These are phyloP conservation scores for Cercospora sojina DNA, from an alignment of 2,329 filamentous ascomycete species.

Conservation along the genomic window DNA sequence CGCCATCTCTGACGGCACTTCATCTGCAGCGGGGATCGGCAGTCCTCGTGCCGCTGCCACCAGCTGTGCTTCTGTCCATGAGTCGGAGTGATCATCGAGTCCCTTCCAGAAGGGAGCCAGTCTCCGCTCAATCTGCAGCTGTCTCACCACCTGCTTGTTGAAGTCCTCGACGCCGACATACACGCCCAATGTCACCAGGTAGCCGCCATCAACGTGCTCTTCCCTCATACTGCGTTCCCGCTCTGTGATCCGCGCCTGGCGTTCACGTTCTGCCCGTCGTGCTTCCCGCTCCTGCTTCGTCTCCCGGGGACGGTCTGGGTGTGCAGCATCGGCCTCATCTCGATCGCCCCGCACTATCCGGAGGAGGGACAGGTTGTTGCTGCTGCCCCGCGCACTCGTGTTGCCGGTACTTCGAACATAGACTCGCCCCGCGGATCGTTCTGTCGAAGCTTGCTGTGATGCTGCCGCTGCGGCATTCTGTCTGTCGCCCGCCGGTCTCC, in stretches of 20 bases:
- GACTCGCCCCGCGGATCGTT: conserved; percentile 37
- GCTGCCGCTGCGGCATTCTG: conserved; percentile 33
- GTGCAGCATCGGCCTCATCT: conserved; percentile 48
- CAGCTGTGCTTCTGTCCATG: conserved; percentile 94
- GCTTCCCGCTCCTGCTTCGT: conserved; percentile 91
- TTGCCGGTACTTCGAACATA: conserved; percentile 49
- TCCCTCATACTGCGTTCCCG: conserved; percentile 86
- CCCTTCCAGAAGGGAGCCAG: conserved; percentile 95
- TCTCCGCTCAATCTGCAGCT: conserved; percentile 91
- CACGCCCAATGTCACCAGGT: conserved; percentile 86
- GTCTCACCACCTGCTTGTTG: conserved; percentile 81
- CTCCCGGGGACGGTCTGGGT: conserved; percentile 66
- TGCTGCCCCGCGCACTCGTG: conserved; percentile 48
- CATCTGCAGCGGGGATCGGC: conserved; percentile 78
- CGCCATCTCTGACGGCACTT: conserved; percentile 70
- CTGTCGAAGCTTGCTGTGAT: conserved; percentile 27
- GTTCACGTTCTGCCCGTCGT: conserved; percentile 78
- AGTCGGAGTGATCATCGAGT: conserved; percentile 80
- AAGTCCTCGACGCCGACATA: conserved; percentile 94
- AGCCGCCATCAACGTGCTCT: conserved; percentile 92
- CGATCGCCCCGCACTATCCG: conserved; percentile 51
- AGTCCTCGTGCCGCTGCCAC: conserved; percentile 83
- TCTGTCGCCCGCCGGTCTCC: conserved; percentile 38
- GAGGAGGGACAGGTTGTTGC: conserved; percentile 59
- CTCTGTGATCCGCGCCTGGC: conserved; percentile 72